These are phyloP conservation scores for Zygosaccharomyces sapae DNA, from an alignment of 1,139 yeast species.

Conservation along the genomic window DNA sequence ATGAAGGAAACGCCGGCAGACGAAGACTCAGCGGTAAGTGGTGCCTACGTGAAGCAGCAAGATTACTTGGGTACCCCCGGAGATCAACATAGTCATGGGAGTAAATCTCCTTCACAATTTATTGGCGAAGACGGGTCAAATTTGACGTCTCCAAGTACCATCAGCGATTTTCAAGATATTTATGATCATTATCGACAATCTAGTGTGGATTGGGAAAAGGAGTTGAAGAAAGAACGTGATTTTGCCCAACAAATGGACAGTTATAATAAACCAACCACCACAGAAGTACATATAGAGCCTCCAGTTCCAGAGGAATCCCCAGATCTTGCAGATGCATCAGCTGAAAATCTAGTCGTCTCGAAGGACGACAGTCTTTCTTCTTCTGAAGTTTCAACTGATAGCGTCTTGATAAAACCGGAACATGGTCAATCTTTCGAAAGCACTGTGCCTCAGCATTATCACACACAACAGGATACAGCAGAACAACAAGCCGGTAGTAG, in stretches of 20 bases:
- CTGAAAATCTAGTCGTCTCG: conserved; percentile 3
- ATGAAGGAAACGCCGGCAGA: background rate
- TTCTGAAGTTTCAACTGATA: background rate
- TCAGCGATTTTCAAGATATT: conserved; percentile 26
- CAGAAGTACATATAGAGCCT: background rate
- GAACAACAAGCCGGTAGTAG: background rate
- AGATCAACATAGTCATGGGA: conserved; percentile 2
- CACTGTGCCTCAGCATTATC: background rate
- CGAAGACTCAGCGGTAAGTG: background rate
- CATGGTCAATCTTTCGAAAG: background rate
- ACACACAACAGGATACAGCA: background rate
- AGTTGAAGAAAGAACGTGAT: conserved; percentile 9
- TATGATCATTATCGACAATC: conserved; percentile 31
- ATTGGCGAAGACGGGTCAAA: conserved; percentile 3
- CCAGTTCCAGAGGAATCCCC: conserved; percentile 4
- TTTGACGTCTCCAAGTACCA: conserved; percentile 20
- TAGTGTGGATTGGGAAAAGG: conserved; percentile 19
- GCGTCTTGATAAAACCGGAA: background rate
- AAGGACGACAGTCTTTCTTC: conserved; percentile 1
- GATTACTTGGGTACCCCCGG: conserved; percentile 2
- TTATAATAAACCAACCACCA: background rate
- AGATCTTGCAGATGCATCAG: background rate
- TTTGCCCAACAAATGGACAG: background rate
- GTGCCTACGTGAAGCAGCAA: background rate
- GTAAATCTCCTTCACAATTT: conserved; percentile 5